Base-by-base conservation (phyloP, 441 rosid genomes). In the Populus trichocarpa region DNA sequence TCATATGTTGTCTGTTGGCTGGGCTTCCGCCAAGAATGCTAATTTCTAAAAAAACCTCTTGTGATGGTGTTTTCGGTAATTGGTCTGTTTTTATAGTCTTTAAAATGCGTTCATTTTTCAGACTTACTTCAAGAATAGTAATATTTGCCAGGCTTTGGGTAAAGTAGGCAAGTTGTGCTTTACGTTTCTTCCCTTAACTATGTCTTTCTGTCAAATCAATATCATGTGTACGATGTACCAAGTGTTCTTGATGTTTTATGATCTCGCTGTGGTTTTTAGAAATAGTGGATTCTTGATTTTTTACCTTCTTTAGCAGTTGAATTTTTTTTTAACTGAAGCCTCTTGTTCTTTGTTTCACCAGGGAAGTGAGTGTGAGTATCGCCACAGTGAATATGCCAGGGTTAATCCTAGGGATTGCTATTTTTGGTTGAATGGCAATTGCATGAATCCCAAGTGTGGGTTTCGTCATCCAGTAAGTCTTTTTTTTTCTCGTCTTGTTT, bases 291-390 rank as follows among this genome's bases (percentile, higher is more conserved):
- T 30, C 70, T 63, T 38, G 32, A 57, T 46, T 38, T 26, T 33
- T 46, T 14, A 71, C 23, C 38, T n/a, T 20, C 13, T 23, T n/a
- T 67, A 18, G 26, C 73, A 4, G 26, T 71, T 77, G 42, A 18
- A 38, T 13, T 38, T 26, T 67, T 40, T 11, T 25, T 76, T 46
- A 61, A 65, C 81, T 36, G 13, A 63, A 63, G 13, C 38, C 73
- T 9, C 40, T 61, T 64, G 12, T 72, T 25, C 30, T 69, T 42
- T 33, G 12, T 84, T 25, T 77, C 69, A 14, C 74, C 88, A 96
- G 99, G 99, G 98, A 81, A 84, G 81, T 67, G 99, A 96, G 74
- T 94, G 99, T 64, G 99, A 96, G 88, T 96, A 96, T 85, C 98
- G 99, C 16, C 98, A 96, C 74, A 96, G 99, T 78, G 99, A 96